phyloP scores from a whole-genome alignment of 768 basidiomycete genomes.

The Suillus occidentalis region DNA sequence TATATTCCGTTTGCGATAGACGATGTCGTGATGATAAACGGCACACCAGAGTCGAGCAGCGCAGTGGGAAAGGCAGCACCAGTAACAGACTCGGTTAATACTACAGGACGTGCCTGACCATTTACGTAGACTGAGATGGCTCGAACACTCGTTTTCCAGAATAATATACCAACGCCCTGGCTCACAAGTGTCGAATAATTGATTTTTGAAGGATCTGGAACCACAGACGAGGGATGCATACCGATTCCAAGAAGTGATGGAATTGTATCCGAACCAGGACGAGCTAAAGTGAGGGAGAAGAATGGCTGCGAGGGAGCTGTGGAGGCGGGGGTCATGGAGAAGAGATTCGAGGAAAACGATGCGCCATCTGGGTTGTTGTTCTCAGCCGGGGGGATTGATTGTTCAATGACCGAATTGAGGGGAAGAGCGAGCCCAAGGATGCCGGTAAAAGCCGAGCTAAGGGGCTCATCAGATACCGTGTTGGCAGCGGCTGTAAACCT shows the following conservation, averaged over 20 bases:
- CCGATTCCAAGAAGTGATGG: conserved; percentile 71
- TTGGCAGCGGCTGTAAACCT: conserved; percentile 54
- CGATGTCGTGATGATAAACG: conserved; percentile 61
- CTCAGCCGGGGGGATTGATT: conserved; percentile 46
- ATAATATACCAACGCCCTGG: conserved; percentile 42
- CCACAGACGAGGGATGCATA: conserved; percentile 54
- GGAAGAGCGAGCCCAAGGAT: conserved; percentile 78
- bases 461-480: conserved; percentile 53
- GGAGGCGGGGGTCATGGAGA: conserved; percentile 57
- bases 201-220: conserved; percentile 52
- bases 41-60: conserved; percentile 72
- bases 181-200: conserved; percentile 48
- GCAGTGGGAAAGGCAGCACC: conserved; percentile 55
- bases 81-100: conserved; percentile 39
- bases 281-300: conserved; percentile 63
- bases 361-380: conserved; percentile 63
- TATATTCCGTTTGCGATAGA: conserved; percentile 74
- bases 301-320: conserved; percentile 61
- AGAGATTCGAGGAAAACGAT: conserved; percentile 65
- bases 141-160: conserved; percentile 62
- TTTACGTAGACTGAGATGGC: conserved; percentile 63
- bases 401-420: conserved; percentile 64
- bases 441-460: conserved; percentile 58
- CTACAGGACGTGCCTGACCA: conserved; percentile 40
- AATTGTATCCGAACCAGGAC: conserved; percentile 59